phyloP scores from a whole-genome alignment of 495 filamentous ascomycete genomes.

The Friedmanniomyces endolithicus region DNA sequence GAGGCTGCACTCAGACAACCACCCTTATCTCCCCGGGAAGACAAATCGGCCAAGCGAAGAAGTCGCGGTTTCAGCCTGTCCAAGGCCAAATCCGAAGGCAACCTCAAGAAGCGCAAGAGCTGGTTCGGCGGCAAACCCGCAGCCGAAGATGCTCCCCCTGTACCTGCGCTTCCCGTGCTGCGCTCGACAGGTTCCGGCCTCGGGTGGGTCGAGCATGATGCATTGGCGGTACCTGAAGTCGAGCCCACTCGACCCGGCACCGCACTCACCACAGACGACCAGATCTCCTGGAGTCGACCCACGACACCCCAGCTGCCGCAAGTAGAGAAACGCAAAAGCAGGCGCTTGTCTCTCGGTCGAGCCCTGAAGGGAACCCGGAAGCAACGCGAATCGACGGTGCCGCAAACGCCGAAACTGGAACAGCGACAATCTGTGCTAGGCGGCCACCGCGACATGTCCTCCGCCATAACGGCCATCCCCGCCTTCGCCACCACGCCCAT shows the following conservation, averaged over 20 bases:
- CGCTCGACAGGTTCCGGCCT: not conserved
- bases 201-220: not conserved
- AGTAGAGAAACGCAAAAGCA: constrained; percentile 6
- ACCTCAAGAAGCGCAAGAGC: constrained; percentile 3
- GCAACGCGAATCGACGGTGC: not conserved
- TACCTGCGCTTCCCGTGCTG: not conserved
- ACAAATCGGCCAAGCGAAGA: not conserved
- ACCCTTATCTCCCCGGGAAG: not conserved
- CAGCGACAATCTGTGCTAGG: constrained; percentile 2
- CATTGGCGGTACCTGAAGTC: not conserved
- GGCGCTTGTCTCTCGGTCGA: not conserved
- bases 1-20: not conserved
- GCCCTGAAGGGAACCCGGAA: not conserved
- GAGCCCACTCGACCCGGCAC: not conserved
- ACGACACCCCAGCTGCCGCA: not conserved
- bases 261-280: constrained; percentile 7
- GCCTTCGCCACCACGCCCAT: not conserved
- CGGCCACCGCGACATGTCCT: not conserved
- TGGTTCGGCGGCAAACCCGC: constrained; percentile 7
- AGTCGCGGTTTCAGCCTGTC: constrained; percentile 4
- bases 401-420: not conserved
- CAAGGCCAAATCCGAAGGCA: not conserved
- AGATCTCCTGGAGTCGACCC: constrained; percentile 1
- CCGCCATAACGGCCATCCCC: not conserved
- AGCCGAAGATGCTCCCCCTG: not conserved